A percentile compares a stretch with the other conserved stretches of the same genome.
These are phyloP conservation scores for Andrographis paniculata DNA, from an alignment of 305 asterid genomes.

Conservation along the genomic window DNA sequence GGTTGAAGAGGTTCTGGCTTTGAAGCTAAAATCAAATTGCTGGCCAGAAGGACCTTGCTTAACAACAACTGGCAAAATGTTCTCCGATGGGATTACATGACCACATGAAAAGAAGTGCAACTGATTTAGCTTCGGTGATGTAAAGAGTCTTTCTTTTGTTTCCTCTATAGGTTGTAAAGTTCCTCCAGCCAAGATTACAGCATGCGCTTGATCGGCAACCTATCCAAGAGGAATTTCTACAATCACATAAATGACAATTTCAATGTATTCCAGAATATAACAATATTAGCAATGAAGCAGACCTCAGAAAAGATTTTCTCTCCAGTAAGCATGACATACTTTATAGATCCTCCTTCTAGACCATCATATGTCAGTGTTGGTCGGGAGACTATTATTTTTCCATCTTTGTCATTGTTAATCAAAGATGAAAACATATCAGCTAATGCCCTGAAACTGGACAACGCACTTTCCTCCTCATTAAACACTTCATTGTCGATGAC, in stretches of 20 bases:
- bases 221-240: conserved; percentile 18
- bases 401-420: conserved; percentile 71
- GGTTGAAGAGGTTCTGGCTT: conserved; percentile 55
- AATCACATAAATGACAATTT: conserved; percentile 1
- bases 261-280: conserved; percentile 1
- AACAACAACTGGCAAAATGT: conserved; percentile 79
- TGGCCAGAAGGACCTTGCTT: conserved; percentile 81
- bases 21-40: conserved; percentile 78
- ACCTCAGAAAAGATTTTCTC: conserved; percentile 94
- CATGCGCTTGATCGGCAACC: conserved; percentile 75
- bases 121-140: conserved; percentile 44
- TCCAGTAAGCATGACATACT: conserved; percentile 95
- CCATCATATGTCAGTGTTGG: conserved; percentile 32
- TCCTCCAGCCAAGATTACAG: conserved; percentile 91
- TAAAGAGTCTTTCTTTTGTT: conserved; percentile 85
- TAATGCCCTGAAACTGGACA: conserved; percentile 77
- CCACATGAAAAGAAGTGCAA: conserved; percentile 81
- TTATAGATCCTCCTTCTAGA: conserved; percentile 62
- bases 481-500: conserved; percentile 25
- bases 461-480: conserved; percentile 54
- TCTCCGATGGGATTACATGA: conserved; percentile 79
- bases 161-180: conserved; percentile 96
- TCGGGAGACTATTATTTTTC: conserved; percentile 66
- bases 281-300: conserved; percentile 23
- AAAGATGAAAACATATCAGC: conserved; percentile 57